Percentiles rank a stretch among this genome's conserved stretches.
These are phyloP conservation scores for Rosa chinensis DNA, from an alignment of 306 rosid species.

Conservation along the genomic window DNA sequence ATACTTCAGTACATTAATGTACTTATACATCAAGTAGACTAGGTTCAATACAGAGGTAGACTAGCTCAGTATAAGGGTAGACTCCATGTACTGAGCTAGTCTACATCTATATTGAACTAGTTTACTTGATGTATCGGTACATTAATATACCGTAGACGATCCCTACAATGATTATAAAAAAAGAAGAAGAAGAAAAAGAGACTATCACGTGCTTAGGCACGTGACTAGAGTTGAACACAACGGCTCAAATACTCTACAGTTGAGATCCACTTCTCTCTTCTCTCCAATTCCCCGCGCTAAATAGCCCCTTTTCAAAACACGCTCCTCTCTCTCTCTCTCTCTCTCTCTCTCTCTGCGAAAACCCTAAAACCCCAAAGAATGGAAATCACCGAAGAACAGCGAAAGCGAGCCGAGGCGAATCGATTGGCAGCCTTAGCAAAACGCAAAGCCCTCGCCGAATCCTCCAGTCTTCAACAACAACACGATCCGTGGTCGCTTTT, in stretches of 20 bases:
- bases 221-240: neutral
- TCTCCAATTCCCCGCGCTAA: conserved; percentile 10
- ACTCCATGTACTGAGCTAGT: too few relatives aligned
- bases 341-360: neutral
- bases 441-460: conserved; percentile 59
- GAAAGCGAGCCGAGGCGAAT: conserved; percentile 66
- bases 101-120: too few relatives aligned
- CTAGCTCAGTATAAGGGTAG: too few relatives aligned
- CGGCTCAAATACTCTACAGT: too few relatives aligned
- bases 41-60: too few relatives aligned
- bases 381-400: conserved; percentile 77
- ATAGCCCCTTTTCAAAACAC: neutral
- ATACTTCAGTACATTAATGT: too few relatives aligned
- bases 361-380: conserved; percentile 19
- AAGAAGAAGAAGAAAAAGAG: neutral
- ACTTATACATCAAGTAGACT: too few relatives aligned
- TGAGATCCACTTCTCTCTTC: neutral
- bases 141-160: too few relatives aligned
- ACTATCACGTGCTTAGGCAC: neutral
- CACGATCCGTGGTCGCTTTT: conserved; percentile 56
- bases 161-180: too few relatives aligned
- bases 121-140: too few relatives aligned
- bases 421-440: conserved; percentile 75
- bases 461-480: conserved; percentile 11
- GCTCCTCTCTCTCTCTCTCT: neutral